These are phyloP conservation scores for Crucibulum laeve DNA, from an alignment of 768 basidiomycete species.

Conservation along the genomic window DNA sequence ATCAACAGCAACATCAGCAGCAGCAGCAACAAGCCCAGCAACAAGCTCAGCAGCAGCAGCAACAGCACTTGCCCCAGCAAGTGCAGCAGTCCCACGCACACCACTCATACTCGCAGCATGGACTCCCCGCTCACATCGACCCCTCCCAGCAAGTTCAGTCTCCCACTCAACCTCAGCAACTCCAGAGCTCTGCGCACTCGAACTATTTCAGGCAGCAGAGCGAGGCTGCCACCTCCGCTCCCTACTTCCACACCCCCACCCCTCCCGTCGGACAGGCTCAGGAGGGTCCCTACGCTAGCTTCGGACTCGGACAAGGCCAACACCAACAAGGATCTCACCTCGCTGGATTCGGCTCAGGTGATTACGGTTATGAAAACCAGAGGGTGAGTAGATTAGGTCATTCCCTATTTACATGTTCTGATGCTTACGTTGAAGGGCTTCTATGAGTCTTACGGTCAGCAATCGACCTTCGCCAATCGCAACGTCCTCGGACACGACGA, in stretches of 20 bases:
- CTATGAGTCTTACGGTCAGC: constrained; percentile 72
- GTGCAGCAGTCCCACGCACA: constrained; percentile 39
- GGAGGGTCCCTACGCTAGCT: constrained; percentile 58
- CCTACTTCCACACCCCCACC: constrained; percentile 77
- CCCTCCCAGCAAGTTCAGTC: constrained; percentile 43
- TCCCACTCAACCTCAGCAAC: constrained; percentile 35
- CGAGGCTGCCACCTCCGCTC: constrained; percentile 39
- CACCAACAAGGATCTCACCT: constrained; percentile 58
- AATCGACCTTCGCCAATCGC: constrained; percentile 58
- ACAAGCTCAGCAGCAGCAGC: constrained; percentile 11
- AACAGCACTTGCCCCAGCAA: constrained; percentile 32
- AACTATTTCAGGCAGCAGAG: constrained; percentile 71
- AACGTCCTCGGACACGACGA: constrained; percentile 72
- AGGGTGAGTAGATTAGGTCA: constrained; percentile 40
- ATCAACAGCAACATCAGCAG: constrained; percentile 14
- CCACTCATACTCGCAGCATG: constrained; percentile 63
- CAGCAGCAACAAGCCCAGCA: constrained; percentile 9
- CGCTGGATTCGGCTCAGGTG: constrained; percentile 52
- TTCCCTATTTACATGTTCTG: constrained; percentile 6
- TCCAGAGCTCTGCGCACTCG: constrained; percentile 39
- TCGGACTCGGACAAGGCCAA: constrained; percentile 56
- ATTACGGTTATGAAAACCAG: constrained; percentile 71
- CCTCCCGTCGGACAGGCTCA: constrained; percentile 66
- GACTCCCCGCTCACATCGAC: constrained; percentile 63
- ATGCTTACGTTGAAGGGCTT: constrained; percentile 47